Percentiles rank a stretch among this genome's conserved stretches.
Conservation (phyloP, 139 green algal genomes). For the Chloropicon primus region DNA sequence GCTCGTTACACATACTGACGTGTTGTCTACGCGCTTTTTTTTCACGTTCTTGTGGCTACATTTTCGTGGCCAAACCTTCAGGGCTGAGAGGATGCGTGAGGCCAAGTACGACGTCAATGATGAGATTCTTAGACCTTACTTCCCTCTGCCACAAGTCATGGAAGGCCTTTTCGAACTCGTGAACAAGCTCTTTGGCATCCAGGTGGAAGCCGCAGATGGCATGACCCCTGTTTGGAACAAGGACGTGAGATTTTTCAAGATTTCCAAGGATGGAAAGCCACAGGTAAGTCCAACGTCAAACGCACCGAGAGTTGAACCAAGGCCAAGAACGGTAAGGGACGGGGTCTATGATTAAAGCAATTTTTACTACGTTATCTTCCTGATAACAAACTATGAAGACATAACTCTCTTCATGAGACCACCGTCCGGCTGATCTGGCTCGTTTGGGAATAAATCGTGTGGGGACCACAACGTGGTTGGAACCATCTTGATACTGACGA, state of each 20-base stretch:
- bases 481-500: too few species aligned
- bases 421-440: too few species aligned
- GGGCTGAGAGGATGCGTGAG: slow-evolving; percentile 71
- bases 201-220: slow-evolving; percentile 67
- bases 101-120: slow-evolving; percentile 61
- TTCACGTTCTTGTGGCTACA: neutral
- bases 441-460: too few species aligned
- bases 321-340: neutral
- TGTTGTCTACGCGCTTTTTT: neutral
- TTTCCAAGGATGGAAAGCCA: slow-evolving; percentile 18
- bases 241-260: slow-evolving; percentile 80
- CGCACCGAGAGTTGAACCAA: too few species aligned
- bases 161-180: slow-evolving; percentile 77
- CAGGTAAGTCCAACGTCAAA: neutral
- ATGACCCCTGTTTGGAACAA: slow-evolving; percentile 72
- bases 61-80: neutral
- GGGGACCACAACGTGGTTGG: too few species aligned
- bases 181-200: slow-evolving; percentile 72
- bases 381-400: neutral
- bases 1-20: neutral
- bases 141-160: slow-evolving; percentile 77
- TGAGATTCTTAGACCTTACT: slow-evolving; percentile 88
- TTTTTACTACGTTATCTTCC: neutral
- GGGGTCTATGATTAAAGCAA: neutral
- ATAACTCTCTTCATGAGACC: neutral